A percentile compares a stretch with the other conserved stretches of the same genome.
phyloP scores from a whole-genome alignment of 2,329 filamentous ascomycete genomes.

The Madurella fahalii region DNA sequence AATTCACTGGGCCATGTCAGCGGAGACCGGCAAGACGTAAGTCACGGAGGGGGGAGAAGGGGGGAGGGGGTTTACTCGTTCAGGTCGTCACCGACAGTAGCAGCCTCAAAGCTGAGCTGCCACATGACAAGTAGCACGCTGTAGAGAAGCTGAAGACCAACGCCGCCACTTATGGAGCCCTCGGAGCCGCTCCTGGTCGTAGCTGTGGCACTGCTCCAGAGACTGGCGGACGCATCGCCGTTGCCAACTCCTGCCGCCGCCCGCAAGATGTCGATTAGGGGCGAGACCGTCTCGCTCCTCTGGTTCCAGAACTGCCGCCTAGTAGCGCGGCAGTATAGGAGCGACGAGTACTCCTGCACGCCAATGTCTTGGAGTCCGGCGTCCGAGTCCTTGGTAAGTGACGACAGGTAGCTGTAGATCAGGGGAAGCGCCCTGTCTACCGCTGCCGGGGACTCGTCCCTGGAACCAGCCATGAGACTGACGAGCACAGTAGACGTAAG shows the following conservation, averaged over 20 bases:
- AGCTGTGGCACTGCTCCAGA: conserved; percentile 56
- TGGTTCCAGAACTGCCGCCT: conserved; percentile 89
- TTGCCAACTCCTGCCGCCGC: conserved; percentile 69
- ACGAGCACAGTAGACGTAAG: conserved; percentile 85
- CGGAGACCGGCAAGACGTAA: neutral
- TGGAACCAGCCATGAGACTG: conserved; percentile 66
- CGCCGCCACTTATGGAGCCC: conserved; percentile 67
- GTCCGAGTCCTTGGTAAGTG: conserved; percentile 78
- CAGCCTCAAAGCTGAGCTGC: conserved; percentile 94
- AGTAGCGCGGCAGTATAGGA: conserved; percentile 71
- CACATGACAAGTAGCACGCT: conserved; percentile 90
- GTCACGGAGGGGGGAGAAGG: neutral
- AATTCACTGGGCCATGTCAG: conserved; percentile 63
- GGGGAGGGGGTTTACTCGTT: conserved; percentile 64
- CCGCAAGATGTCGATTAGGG: conserved; percentile 76
- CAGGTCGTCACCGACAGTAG: conserved; percentile 66
- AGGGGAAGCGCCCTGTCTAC: conserved; percentile 69
- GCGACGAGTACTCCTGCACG: conserved; percentile 81
- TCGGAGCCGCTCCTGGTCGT: conserved; percentile 56
- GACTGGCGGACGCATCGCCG: conserved; percentile 57
- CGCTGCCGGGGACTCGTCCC: conserved; percentile 61
- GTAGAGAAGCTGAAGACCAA: conserved; percentile 89
- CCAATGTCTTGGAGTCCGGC: conserved; percentile 92
- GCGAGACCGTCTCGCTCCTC: conserved; percentile 75
- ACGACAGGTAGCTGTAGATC: conserved; percentile 81